These are phyloP conservation scores for Serendipita sp. DNA, from an alignment of 768 basidiomycete genomes.

Conservation along the genomic window DNA sequence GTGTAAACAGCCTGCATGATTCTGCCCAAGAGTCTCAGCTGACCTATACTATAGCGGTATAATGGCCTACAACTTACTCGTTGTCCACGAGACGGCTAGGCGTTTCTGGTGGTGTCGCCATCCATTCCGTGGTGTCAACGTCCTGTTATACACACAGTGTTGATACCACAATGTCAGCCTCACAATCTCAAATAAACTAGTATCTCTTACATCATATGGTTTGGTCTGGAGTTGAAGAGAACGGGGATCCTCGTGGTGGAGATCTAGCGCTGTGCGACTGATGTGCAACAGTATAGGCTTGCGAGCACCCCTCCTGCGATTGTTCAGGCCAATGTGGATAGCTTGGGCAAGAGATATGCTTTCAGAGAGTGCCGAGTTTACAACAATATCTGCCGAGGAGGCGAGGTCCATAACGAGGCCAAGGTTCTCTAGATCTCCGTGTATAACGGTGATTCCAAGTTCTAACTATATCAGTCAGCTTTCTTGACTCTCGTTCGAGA, in stretches of 20 bases:
- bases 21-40: not conserved
- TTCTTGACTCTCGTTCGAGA: not conserved
- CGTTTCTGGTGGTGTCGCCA: not conserved
- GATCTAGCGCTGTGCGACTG: not conserved
- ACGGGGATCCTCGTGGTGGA: not conserved
- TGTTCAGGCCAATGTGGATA: not conserved
- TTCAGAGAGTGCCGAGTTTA: not conserved
- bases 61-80: not conserved
- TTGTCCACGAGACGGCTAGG: not conserved
- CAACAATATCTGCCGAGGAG: not conserved
- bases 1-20: not conserved
- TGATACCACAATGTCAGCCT: not conserved
- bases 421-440: not conserved
- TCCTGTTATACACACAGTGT: not conserved
- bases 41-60: not conserved
- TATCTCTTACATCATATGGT: not conserved
- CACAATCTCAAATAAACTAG: not conserved
- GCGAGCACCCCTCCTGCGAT: not conserved
- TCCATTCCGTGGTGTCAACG: not conserved
- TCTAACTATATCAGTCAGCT: not conserved
- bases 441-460: not conserved
- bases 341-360: constrained; percentile 3
- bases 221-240: not conserved
- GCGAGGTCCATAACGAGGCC: not conserved
- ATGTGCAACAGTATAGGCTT: not conserved